Evolutionary conservation across 768 basidiomycete genomes (phyloP), one percentile per base, ranked within the genome.

Genomic region (Termitomyces sp.): DNA sequence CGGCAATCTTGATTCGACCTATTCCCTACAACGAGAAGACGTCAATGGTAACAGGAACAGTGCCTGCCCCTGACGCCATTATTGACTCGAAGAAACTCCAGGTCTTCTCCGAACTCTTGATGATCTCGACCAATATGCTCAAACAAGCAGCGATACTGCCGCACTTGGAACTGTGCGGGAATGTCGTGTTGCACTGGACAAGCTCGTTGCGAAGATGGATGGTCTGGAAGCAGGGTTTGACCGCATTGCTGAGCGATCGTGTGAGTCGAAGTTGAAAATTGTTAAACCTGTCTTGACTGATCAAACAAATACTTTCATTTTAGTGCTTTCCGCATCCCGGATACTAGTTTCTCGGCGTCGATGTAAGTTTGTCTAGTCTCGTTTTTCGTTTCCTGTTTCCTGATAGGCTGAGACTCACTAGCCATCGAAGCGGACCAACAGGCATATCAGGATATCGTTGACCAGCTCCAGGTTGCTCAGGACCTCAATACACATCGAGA

Each of bases 211-310:
- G 33, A 88, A 85, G 70, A 91, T 97, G 85, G 92, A 96, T 59
- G 79, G 76, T 26, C 76, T 95, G 13, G 88, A 92, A 68, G 69
- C 82, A 0, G 88, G 88, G 2, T 95, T 97, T 66, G 94, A 95
- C 64, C 82, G 85, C 61, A 88, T 95, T 64, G 89, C 91, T 3
- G 92, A 95, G 68, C 83, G 89, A 47, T 91, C 91, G 58, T 70
- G 93, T 93, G 68, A 56, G 91, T 79, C 24, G 6, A 40, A 52
- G 1, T 4, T 14, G 50, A 34, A 18, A 46, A 27, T 32, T 9
- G 42, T 42, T 5, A 3, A 46, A 4, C 8, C 6, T 36, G 5
- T 57, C 47, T 53, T 58, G 34, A 34, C 58, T 54, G 34, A 58
- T 32, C 2, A n/a, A 54, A 27, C 9, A 55, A 50, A 42, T 30